Conservation (phyloP, 192 early-diverging fungal species). For the Backusella macrospora region DNA sequence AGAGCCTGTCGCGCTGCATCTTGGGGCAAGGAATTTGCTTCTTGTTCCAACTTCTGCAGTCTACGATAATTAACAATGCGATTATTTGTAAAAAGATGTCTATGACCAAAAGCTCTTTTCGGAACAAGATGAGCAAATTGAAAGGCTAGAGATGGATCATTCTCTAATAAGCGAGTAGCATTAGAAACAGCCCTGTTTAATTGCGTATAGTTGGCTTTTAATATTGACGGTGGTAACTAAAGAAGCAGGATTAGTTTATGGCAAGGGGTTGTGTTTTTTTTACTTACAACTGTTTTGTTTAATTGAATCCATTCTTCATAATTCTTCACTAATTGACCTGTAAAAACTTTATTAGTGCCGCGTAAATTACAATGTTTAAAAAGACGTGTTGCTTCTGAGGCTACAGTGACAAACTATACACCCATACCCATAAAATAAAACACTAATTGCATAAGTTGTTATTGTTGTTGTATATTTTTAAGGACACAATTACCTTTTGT, state of each 20-base stretch:
- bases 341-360: slow-evolving; percentile 5
- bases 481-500: slow-evolving; percentile 21
- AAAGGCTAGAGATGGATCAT: slow-evolving; percentile 5
- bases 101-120: neutral
- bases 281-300: slow-evolving; percentile 8
- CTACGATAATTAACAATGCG: slow-evolving; percentile 18
- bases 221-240: slow-evolving; percentile 19
- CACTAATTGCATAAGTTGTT: neutral
- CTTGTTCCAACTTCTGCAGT: slow-evolving; percentile 51
- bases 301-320: slow-evolving; percentile 16
- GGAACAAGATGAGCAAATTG: slow-evolving; percentile 4
- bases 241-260: neutral
- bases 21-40: slow-evolving; percentile 53
- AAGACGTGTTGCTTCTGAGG: slow-evolving; percentile 17
- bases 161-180: slow-evolving; percentile 4
- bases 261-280: neutral
- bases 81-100: slow-evolving; percentile 1
- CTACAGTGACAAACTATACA: slow-evolving; percentile 17
- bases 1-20: slow-evolving; percentile 52
- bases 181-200: slow-evolving; percentile 10
- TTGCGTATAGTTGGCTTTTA: slow-evolving; percentile 1
- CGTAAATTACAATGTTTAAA: slow-evolving; percentile 19
- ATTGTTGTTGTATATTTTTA: neutral
- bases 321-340: slow-evolving; percentile 2
- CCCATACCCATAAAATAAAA: neutral